Evolutionary conservation across 148 eudicot genomes (phyloP), one percentile per base, ranked within the genome.

Genomic region (Heliamphora exappendiculata): DNA sequence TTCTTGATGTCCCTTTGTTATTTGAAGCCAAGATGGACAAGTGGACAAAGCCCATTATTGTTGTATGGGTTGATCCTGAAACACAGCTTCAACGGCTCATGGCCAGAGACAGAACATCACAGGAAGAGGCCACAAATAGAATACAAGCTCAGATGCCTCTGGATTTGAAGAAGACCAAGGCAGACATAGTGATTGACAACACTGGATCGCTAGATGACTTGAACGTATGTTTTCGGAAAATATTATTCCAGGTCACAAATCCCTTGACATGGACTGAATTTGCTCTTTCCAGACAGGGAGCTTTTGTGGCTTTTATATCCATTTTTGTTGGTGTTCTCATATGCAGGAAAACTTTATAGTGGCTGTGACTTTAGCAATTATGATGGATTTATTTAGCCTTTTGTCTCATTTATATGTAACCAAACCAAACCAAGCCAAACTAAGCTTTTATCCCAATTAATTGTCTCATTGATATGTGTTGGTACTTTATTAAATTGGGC

Each of bases 11-110:
- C 70, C 99, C 99, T 54, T 83, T 95, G 68, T 70, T 95, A 83
- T 95, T 93, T 55, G 99, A 95, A 84, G 96, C 89, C 73, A 95
- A 93, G 80, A 87, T 95, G 85, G 96, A 91, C 80, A 91, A 81
- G 75, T 95, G 99, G 99, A 88, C 97, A 36, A 87, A 86, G 62
- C 99, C 94, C 22, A 82, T 84, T 37, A 82, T 95, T 62, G 91
- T 92, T 74, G 93, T 95, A 47, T 95, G 96, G 94, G 91, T 92
- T 49, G 96, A 95, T 80, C 87, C 85, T 14, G 88, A 91, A 79
- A 95, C 97, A 66, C 97, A 95, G 67, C 91, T 93, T 53, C 88
- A 83, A 74, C 82, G 99, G 50, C 87, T 95, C 22, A 85, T 89
- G 86, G 87, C 86, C 39, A 88, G 99, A 82, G 99, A 95, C 71